A percentile compares a stretch with the other conserved stretches of the same genome.
phyloP scores from a whole-genome alignment of 1,139 yeast genomes.

The Candida glucosophila region DNA sequence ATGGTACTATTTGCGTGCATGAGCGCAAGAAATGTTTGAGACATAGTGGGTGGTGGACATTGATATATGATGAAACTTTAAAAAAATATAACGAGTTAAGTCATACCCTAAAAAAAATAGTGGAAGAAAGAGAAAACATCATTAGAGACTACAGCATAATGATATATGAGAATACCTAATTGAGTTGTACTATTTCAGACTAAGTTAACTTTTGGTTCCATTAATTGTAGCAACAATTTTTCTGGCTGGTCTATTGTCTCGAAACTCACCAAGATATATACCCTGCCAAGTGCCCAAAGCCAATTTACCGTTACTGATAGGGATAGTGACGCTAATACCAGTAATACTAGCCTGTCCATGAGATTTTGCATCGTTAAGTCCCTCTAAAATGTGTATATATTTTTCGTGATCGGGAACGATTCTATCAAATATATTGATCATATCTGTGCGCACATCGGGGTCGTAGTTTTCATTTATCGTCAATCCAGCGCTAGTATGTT shows the following conservation, averaged over 20 bases:
- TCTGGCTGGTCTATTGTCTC: slow-evolving; percentile 55
- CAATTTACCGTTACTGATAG: slow-evolving; percentile 58
- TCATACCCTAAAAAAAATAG: slow-evolving; percentile 12
- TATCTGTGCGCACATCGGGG: slow-evolving; percentile 64
- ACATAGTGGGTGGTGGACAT: slow-evolving; percentile 61
- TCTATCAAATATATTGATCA: slow-evolving; percentile 53
- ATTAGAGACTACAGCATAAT: slow-evolving; percentile 28
- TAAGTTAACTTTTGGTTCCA: slow-evolving; percentile 32
- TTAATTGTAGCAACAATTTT: slow-evolving; percentile 66
- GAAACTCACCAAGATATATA: slow-evolving; percentile 64
- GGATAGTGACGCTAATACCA: slow-evolving; percentile 60
- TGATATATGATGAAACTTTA: slow-evolving; percentile 38
- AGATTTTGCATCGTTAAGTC: slow-evolving; percentile 79
- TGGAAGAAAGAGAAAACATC: slow-evolving; percentile 14
- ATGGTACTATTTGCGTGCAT: slow-evolving; percentile 37
- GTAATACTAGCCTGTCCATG: slow-evolving; percentile 61
- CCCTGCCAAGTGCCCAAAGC: slow-evolving; percentile 87
- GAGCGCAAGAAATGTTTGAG: slow-evolving; percentile 60
- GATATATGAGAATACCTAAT: slow-evolving; percentile 16
- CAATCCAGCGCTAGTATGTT: slow-evolving; percentile 73
- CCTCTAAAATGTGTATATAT: slow-evolving; percentile 65
- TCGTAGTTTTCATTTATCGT: slow-evolving; percentile 77
- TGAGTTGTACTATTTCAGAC: neutral
- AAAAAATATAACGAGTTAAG: slow-evolving; percentile 21
- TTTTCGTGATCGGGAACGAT: slow-evolving; percentile 65